These are phyloP conservation scores for Boletus insuetus DNA, from an alignment of 768 basidiomycete species.

Conservation along the genomic window DNA sequence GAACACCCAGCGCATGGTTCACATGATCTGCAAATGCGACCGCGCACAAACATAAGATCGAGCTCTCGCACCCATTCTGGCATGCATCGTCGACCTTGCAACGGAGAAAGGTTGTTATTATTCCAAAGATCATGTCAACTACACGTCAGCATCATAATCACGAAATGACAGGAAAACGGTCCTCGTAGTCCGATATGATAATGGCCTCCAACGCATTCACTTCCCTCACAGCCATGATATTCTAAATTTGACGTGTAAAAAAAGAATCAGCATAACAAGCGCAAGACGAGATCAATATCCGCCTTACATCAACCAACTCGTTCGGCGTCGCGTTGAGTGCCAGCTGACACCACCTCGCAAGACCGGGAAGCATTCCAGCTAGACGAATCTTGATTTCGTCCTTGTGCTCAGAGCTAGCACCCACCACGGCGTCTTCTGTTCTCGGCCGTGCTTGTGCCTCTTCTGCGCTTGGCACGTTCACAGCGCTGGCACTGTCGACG, in stretches of 20 bases:
- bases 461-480: slow-evolving; percentile 7
- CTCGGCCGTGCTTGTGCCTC: slow-evolving; percentile 7
- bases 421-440: slow-evolving; percentile 19
- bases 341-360: slow-evolving; percentile 74
- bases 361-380: slow-evolving; percentile 76
- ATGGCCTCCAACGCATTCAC: slow-evolving; percentile 69
- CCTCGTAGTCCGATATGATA: slow-evolving; percentile 66
- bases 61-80: too few species aligned
- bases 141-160: slow-evolving; percentile 6
- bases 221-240: slow-evolving; percentile 59
- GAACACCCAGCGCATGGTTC: too few species aligned
- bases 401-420: neutral
- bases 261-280: slow-evolving; percentile 2
- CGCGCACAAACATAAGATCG: too few species aligned
- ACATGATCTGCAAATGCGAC: too few species aligned
- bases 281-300: neutral
- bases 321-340: slow-evolving; percentile 71
- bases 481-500: slow-evolving; percentile 24
- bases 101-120: neutral
- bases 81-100: neutral
- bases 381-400: slow-evolving; percentile 58
- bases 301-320: slow-evolving; percentile 78
- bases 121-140: neutral
- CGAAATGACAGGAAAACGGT: slow-evolving; percentile 32
- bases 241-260: slow-evolving; percentile 36